A percentile compares a stretch with the other conserved stretches of the same genome.
These are phyloP conservation scores for Fraxinus nigra DNA, from an alignment of 305 asterid species.

Conservation along the genomic window DNA sequence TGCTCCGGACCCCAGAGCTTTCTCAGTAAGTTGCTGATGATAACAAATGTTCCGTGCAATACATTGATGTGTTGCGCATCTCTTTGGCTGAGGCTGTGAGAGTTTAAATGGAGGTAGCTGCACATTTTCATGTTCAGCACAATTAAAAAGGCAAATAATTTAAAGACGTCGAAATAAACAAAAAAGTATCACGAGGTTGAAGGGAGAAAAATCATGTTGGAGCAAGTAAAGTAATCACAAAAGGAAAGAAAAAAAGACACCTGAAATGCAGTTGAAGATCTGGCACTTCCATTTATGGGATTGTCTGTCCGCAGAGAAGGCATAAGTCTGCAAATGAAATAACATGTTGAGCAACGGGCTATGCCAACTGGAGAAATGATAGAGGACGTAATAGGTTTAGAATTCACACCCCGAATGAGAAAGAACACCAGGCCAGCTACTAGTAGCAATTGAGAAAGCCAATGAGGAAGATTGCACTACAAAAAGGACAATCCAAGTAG, in stretches of 20 bases:
- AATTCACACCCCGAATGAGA: conserved; percentile 46
- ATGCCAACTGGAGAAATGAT: conserved; percentile 1
- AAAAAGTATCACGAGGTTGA: neutral
- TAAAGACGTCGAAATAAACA: neutral
- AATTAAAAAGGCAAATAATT: neutral
- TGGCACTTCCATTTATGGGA: conserved; percentile 36
- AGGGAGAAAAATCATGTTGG: neutral
- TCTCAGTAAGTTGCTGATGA: conserved; percentile 44
- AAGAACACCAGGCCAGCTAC: conserved; percentile 45
- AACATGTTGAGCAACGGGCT: conserved; percentile 21
- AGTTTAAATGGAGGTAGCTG: conserved; percentile 46
- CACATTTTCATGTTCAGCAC: conserved; percentile 9
- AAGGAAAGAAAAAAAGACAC: conserved; percentile 18
- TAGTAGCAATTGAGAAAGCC: conserved; percentile 35
- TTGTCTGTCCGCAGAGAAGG: conserved; percentile 28
- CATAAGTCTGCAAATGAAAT: conserved; percentile 34
- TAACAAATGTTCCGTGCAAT: conserved; percentile 44
- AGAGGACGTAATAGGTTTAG: neutral
- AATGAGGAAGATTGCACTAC: conserved; percentile 39
- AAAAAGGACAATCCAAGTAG: conserved; percentile 8
- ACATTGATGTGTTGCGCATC: conserved; percentile 51
- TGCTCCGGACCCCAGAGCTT: conserved; percentile 31
- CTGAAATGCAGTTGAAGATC: conserved; percentile 35
- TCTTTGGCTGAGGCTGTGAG: conserved; percentile 43
- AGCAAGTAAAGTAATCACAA: neutral